Percentiles rank a stretch among this genome's conserved stretches.
Conservation (phyloP, 148 eudicot genomes). For the Rhododendron mucronatum region DNA sequence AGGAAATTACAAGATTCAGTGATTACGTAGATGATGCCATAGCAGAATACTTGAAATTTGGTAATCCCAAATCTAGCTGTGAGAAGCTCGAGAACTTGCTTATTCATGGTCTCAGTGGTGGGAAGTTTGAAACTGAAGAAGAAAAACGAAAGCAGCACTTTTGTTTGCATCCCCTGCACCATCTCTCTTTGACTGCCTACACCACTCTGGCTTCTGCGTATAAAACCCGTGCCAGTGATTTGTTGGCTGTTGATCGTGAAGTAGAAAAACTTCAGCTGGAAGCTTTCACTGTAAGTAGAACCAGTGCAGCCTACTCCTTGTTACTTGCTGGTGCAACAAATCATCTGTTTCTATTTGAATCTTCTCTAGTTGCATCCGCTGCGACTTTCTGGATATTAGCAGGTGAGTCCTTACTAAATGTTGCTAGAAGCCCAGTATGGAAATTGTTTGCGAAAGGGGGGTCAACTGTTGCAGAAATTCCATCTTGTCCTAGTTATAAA, state of each 20-base stretch:
- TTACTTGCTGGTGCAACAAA: constrained; percentile 56
- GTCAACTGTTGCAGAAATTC: background rate
- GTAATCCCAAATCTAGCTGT: constrained; percentile 46
- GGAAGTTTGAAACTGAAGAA: constrained; percentile 14
- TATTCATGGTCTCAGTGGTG: constrained; percentile 16
- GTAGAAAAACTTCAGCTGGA: constrained; percentile 4
- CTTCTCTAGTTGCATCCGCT: constrained; percentile 38
- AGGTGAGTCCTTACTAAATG: constrained; percentile 42
- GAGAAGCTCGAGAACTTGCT: constrained; percentile 56
- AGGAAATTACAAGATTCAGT: constrained; percentile 20
- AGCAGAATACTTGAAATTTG: constrained; percentile 36
- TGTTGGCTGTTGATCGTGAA: constrained; percentile 13
- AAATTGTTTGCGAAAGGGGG: constrained; percentile 6
- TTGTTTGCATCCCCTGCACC: constrained; percentile 51
- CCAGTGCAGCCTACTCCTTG: constrained; percentile 59
- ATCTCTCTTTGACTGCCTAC: constrained; percentile 53
- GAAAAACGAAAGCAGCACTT: constrained; percentile 13
- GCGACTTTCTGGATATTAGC: constrained; percentile 57
- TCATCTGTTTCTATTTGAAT: constrained; percentile 45
- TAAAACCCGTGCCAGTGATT: constrained; percentile 31
- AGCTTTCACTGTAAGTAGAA: constrained; percentile 27
- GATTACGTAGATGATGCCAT: constrained; percentile 36
- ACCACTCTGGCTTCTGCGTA: constrained; percentile 50
- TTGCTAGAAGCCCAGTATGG: constrained; percentile 32
- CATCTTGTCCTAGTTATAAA: background rate